These are phyloP conservation scores for Omphalea diandra DNA, from an alignment of 441 rosid genomes.

Conservation along the genomic window DNA sequence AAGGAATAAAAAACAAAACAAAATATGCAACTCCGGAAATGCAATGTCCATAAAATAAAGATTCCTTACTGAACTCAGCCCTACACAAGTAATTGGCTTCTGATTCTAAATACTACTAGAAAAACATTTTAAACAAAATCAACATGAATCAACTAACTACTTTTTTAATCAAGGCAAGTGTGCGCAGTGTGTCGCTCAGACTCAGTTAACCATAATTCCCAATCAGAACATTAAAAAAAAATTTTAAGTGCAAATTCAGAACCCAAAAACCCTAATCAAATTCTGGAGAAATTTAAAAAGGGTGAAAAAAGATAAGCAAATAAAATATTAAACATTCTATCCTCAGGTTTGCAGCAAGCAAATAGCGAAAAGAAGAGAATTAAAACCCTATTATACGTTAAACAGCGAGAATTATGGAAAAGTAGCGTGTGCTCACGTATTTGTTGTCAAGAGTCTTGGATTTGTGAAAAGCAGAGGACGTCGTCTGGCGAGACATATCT, in stretches of 20 bases:
- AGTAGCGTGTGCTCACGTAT: conserved; percentile 53
- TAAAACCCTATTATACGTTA: background rate
- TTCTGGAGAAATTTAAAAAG: too few species aligned
- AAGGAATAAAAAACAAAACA: background rate
- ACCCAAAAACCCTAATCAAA: background rate
- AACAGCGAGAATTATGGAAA: background rate
- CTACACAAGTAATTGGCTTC: background rate
- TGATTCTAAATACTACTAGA: background rate
- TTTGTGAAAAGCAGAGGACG: conserved; percentile 76
- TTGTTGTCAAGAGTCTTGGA: conserved; percentile 98
- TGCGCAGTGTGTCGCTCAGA: background rate
- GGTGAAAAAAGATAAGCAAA: too few species aligned
- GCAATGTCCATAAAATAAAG: too few species aligned
- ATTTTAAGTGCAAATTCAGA: background rate
- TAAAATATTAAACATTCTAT: background rate
- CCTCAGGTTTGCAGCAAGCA: background rate
- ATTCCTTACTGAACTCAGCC: background rate
- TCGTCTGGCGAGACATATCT: conserved; percentile 81
- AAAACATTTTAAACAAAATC: background rate
- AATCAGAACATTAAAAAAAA: background rate
- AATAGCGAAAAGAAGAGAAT: background rate
- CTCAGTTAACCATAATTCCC: background rate
- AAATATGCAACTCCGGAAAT: background rate
- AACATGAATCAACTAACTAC: background rate
- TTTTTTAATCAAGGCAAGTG: conserved; percentile 1